Evolutionary conservation across 2,329 filamentous ascomycete genomes (phyloP), one percentile per base, ranked within the genome.

Genomic region (Penicillium griseofulvum): DNA sequence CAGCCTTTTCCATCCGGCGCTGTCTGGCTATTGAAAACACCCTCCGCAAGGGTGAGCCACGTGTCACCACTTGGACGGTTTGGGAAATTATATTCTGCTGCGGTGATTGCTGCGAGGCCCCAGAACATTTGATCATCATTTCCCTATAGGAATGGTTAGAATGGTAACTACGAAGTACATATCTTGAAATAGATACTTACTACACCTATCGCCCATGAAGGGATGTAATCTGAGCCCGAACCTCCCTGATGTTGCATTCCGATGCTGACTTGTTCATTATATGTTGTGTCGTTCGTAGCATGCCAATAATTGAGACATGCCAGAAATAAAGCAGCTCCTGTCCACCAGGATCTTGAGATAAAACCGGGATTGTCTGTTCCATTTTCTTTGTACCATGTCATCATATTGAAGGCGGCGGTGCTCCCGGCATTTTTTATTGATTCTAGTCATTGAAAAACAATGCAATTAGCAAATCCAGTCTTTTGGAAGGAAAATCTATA

Each of bases 341-440:
- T 83, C 87, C 87, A 90, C 87, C 87, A 90, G 77, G 88, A 89
- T 71, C 87, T 88, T 7, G 84, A 83, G 28, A 91, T 72, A 51
- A 81, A 73, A 46, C 81, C 81, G 5, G 79, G 79, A 19, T 74
- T 71, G 16, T 77, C 78, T 1, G 78, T 74, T 37, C 74, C 59
- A 55, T 83, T 80, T 24, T 80, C 81, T 39, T 69, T 73, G 61
- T 83, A 83, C 61, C 77, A 79, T 26, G 67, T 65, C 71, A 82
- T 75, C 72, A 82, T 76, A 46, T 79, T 78, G 54, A 76, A 69
- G 5, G 80, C 79, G 16, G 71, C 66, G 8, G 67, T 68, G 7
- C 62, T 65, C 7, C 76, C 75, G 9, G 76, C 76, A 41, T 63
- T 46, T 52, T 74, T 76, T 65, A 79, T 75, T 0, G 75, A 76